Evolutionary conservation across 768 basidiomycete species (phyloP), one percentile per base, ranked within the genome.

Genomic region (Lactarius deliciosus): DNA sequence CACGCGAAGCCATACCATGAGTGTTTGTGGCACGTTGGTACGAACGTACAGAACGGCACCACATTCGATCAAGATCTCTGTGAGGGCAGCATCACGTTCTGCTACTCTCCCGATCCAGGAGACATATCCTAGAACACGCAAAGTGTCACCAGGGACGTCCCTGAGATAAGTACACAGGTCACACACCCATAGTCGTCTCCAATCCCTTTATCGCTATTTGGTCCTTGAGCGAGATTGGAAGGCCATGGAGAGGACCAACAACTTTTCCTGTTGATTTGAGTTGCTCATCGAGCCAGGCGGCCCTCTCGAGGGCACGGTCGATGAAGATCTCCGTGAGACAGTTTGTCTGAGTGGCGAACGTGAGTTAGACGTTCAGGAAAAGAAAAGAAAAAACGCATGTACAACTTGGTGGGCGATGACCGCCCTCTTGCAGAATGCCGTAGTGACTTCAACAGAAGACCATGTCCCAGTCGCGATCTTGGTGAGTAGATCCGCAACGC

Each of bases 41-140:
- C 81, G 78, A 45, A 83, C 81, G 71, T 84, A 87, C 0, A 82
- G 81, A 9, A 86, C 82, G 1, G 86, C 87, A n/a, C 86, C 87
- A 25, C 78, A 77, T 56, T 83, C 79, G 61, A 80, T 76, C 32
- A 87, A 75, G 55, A 86, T 77, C 67, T 85, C 81, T 43, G 83
- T 83, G 16, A 87, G 75, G 15, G 82, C 80, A 32, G 82, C 78
- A 75, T 87, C 81, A 22, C 76, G 73, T 36, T 82, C 76, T 2
- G 85, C 78, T 30, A 73, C 73, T 55, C 78, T 75, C 3, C 83
- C 86, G 36, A 86, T 78, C 81, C 83, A 83, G 15, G 81, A 79
- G 22, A 80, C 84, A 66, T 86, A 87, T 10, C 85, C 85, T 80
- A 36, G 10, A 20, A 56, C 64, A 53, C 63, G 54, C 22, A 63